Evolutionary conservation across 176 grass and related monocot genomes (phyloP), one percentile per base, ranked within the genome.

Genomic region (Poa annua): DNA sequence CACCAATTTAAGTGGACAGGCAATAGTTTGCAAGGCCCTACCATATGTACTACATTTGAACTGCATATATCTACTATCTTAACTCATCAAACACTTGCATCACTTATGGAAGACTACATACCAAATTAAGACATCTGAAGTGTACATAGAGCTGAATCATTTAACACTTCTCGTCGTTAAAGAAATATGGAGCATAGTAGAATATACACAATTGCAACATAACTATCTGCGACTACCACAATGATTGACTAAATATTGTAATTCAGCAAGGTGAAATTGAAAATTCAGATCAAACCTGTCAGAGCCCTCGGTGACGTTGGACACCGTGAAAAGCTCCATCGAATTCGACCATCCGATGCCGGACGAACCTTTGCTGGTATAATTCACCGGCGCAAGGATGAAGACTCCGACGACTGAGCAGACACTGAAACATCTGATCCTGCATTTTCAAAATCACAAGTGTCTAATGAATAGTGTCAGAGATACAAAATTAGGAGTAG

Each of bases 291-390:
- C 34, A 33, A 82, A 97, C 94, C 94, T 93, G 56, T 94, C 71
- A 54, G 92, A 97, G 45, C 92, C 89, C 34, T 78, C 76, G 12
- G 42, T 10, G n/a, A 92, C 84, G 73, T 92, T 94, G 29, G 94
- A 92, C 52, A 97, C 89, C 11, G 89, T 90, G 65, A 94, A 97
- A 63, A 93, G 82, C 80, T 94, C 89, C 92, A 94, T 92, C 11
- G 92, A 92, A 70, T 97, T 81, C 13, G 87, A 87, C 66, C 77
- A 77, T 51, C 39, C 84, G 64, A 64, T 14, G 32, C 45, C 26
- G 61, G 63, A 52, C 48, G 63, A 63, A 66, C 22, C 55, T 65
- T 84, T 66, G 86, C 75, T 91, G 26, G 66, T 88, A 71, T 92
- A 97, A 52, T 97, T 92, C 8, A 84, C 86, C 62, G 94, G 94